Conservation (phyloP, 2,329 filamentous ascomycete species). For the Tolypocladium paradoxum region DNA sequence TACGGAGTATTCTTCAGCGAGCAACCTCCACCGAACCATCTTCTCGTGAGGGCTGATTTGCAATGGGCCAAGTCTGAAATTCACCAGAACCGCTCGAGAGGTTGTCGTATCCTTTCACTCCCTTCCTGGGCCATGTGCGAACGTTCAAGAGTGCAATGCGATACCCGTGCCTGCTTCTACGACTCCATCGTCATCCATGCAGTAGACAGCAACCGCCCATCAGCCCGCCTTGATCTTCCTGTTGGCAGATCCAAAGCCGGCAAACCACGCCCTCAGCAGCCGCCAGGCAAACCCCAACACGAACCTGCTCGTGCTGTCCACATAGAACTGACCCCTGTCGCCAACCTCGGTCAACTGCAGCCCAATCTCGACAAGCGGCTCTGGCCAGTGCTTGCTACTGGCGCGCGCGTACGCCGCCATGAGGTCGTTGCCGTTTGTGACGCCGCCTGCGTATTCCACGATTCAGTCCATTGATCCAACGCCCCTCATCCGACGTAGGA, state of each 20-base stretch:
- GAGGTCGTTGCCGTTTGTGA: conserved; percentile 47
- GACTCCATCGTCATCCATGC: no score
- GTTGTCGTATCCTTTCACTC: no score
- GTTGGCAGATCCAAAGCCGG: background rate
- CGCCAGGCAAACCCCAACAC: conserved; percentile 25
- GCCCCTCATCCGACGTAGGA: no score
- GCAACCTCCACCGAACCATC: no score
- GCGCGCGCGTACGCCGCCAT: conserved; percentile 39
- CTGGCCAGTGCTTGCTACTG: conserved; percentile 30
- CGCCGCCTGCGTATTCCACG: conserved; percentile 25
- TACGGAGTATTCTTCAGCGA: no score
- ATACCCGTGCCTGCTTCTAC: no score
- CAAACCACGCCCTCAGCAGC: conserved; percentile 24
- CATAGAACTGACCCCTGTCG: conserved; percentile 34
- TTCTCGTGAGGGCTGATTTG: no score
- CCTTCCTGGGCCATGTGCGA: no score
- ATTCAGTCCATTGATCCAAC: background rate
- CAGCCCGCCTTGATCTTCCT: background rate
- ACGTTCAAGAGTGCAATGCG: no score
- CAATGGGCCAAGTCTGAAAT: no score
- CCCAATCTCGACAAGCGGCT: conserved; percentile 31
- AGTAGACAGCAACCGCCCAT: no score
- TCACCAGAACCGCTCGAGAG: no score
- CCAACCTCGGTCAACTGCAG: conserved; percentile 36
- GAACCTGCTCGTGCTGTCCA: conserved; percentile 21